phyloP scores from a whole-genome alignment of 2,329 filamentous ascomycete species.

The Botrytis sinoallii region DNA sequence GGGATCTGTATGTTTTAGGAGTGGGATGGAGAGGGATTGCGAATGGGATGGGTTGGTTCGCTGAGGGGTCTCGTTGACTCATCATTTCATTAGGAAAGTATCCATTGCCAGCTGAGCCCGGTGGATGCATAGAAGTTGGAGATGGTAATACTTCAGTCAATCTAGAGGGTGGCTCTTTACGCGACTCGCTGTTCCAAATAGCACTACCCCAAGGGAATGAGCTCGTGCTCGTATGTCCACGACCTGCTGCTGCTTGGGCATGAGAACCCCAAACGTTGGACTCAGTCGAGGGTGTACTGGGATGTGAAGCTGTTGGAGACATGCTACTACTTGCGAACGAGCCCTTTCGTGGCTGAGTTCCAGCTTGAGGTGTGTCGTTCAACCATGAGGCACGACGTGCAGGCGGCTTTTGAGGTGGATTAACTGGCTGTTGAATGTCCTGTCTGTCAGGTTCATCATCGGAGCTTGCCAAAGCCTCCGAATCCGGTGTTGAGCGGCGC shows the following conservation, averaged over 20 bases:
- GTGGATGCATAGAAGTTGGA: constrained; percentile 58
- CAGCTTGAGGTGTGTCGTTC: constrained; percentile 70
- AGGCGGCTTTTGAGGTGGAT: constrained; percentile 54
- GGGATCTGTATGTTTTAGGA: constrained; percentile 88
- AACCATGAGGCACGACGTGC: constrained; percentile 78
- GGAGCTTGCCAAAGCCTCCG: constrained; percentile 87
- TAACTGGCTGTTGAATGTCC: constrained; percentile 47
- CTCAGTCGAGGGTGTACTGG: constrained; percentile 74
- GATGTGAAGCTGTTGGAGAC: constrained; percentile 76
- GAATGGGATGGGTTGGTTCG: constrained; percentile 72
- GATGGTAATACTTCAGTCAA: constrained; percentile 73
- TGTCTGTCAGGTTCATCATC: constrained; percentile 81
- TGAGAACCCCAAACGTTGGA: constrained; percentile 55
- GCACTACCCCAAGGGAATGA: constrained; percentile 71
- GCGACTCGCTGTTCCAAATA: constrained; percentile 75
- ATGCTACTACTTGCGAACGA: constrained; percentile 76
- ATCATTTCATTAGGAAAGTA: constrained; percentile 50
- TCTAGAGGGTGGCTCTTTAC: constrained; percentile 73
- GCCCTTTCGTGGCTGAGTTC: constrained; percentile 63
- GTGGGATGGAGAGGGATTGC: constrained; percentile 85
- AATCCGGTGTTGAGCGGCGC: constrained; percentile 86
- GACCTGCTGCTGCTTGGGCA: constrained; percentile 43
- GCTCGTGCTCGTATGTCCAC: constrained; percentile 43
- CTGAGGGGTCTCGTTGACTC: constrained; percentile 49
- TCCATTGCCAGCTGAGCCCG: constrained; percentile 41